Evolutionary conservation across 371 early-diverging fungal genomes (phyloP), one percentile per base, ranked within the genome.

Genomic region (Parasitella parasitica): DNA sequence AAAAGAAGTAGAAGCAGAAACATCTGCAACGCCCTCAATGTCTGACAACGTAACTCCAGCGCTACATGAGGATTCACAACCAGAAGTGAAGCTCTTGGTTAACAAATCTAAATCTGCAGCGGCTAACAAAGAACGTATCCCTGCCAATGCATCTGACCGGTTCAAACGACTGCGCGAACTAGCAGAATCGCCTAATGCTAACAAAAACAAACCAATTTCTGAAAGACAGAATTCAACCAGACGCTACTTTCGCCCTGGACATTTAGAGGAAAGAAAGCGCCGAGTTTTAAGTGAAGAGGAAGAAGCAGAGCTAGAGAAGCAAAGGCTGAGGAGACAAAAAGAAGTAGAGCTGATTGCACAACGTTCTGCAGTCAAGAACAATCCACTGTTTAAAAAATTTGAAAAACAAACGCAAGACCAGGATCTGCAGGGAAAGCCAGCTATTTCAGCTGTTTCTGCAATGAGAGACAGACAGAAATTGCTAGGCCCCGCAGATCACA

Each of bases 281-380:
- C 63, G 67, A 36, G 70, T 73, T 0, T 28, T 73, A 13, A 67
- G 59, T 28, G 73, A 73, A 50, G 74, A 73, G 54, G 72, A 72
- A 53, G 67, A 73, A 38, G 56, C 61, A 9, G 74, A 70, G 28
- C 38, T 62, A 32, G 71, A 70, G 36, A 70, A 70, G 22, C 53
- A 64, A 35, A 46, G 53, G 30, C 39, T 50, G 4, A 57, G 37
- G 16, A 63, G 75, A 20, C 71, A 71, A 49, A 61, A 63, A 13
- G 75, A 74, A 35, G 66, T 74, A 4, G 71, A 58, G 0, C 16
- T 56, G 16, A 38, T 74, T n/a, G 64, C 69, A 11, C 65, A 74
- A 41, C 63, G 69, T 6, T 74, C 75, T 6, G 71, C 71, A 41
- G 75, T 74, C 27, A 74, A 69, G 41, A 73, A 70, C 43, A 76